phyloP scores from a whole-genome alignment of 2,329 filamentous ascomycete genomes.

The Aspergillus pseudonomiae region DNA sequence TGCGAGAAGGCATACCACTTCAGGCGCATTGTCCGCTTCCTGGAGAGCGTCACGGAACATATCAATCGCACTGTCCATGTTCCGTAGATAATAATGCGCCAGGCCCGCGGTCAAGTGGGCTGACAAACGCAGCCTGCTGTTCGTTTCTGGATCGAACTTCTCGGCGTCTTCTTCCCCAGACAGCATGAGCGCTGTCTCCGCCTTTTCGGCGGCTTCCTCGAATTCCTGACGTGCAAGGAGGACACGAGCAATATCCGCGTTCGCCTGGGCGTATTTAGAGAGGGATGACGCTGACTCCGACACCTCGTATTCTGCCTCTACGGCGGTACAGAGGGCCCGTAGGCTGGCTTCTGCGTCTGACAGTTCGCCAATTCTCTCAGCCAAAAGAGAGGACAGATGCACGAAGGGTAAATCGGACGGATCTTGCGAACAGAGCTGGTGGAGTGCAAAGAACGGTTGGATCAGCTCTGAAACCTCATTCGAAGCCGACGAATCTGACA shows the following conservation, averaged over 20 bases:
- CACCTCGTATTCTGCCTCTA: constrained; percentile 82
- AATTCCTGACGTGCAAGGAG: constrained; percentile 72
- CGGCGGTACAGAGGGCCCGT: constrained; percentile 65
- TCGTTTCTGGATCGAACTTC: constrained; percentile 62
- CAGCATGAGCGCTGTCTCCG: constrained; percentile 77
- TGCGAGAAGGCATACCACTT: constrained; percentile 83
- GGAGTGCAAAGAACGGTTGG: constrained; percentile 84
- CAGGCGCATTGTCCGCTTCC: constrained; percentile 75
- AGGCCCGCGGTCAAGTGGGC: constrained; percentile 84
- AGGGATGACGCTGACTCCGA: constrained; percentile 77
- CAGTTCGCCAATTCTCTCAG: constrained; percentile 77
- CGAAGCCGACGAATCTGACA: constrained; percentile 58
- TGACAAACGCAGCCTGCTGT: constrained; percentile 74
- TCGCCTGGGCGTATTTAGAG: constrained; percentile 76
- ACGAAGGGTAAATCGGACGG: constrained; percentile 72
- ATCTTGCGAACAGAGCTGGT: constrained; percentile 73
- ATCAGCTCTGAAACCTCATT: constrained; percentile 67
- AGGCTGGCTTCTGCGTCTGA: constrained; percentile 65
- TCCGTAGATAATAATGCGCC: constrained; percentile 71
- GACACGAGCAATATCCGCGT: constrained; percentile 82
- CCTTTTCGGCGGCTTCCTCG: constrained; percentile 72
- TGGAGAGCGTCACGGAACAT: constrained; percentile 80
- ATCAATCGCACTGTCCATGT: constrained; percentile 69
- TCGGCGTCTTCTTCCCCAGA: constrained; percentile 72
- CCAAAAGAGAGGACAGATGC: constrained; percentile 78